phyloP scores from a whole-genome alignment of 805 yeast species.

The Kuraishia molischiana region DNA sequence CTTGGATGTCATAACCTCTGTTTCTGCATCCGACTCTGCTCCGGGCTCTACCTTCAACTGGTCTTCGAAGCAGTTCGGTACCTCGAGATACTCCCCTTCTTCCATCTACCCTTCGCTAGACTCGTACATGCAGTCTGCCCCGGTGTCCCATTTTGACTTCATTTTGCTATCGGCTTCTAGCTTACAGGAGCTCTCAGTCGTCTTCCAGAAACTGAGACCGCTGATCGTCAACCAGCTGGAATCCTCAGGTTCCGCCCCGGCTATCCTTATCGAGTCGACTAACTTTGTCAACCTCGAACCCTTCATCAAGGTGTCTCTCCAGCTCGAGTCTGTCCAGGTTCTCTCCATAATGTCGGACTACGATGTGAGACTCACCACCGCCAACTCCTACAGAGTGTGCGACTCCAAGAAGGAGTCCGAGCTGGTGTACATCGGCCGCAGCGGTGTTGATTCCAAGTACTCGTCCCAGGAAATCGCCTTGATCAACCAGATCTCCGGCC shows the following conservation, averaged over 20 bases:
- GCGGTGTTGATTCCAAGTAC: slow-evolving; percentile 33
- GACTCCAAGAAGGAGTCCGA: slow-evolving; percentile 31
- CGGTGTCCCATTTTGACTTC: slow-evolving; percentile 25
- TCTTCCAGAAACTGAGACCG: slow-evolving; percentile 26
- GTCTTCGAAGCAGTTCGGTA: slow-evolving; percentile 23
- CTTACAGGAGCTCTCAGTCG: slow-evolving; percentile 38
- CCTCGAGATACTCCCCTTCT: slow-evolving; percentile 16
- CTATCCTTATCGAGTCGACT: slow-evolving; percentile 57
- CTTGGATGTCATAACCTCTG: slow-evolving; percentile 29
- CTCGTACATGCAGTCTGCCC: slow-evolving; percentile 9
- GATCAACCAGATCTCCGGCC: slow-evolving; percentile 24
- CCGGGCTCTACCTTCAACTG: slow-evolving; percentile 14
- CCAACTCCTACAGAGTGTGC: slow-evolving; percentile 22
- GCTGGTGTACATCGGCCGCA: slow-evolving; percentile 32
- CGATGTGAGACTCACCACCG: slow-evolving; percentile 36
- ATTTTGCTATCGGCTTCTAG: slow-evolving; percentile 37
- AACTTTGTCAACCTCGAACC: slow-evolving; percentile 69
- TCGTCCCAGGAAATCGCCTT: slow-evolving; percentile 28
- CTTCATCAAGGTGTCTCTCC: slow-evolving; percentile 38
- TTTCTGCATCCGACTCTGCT: slow-evolving; percentile 1
- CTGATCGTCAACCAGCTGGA: slow-evolving; percentile 19
- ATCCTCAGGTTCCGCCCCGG: slow-evolving; percentile 24
- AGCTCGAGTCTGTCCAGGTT: slow-evolving; percentile 25
- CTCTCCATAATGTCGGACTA: slow-evolving; percentile 54
- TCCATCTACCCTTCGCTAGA: slow-evolving; percentile 14